phyloP scores from a whole-genome alignment of 345 rosid species.

The Erodium maritimum region DNA sequence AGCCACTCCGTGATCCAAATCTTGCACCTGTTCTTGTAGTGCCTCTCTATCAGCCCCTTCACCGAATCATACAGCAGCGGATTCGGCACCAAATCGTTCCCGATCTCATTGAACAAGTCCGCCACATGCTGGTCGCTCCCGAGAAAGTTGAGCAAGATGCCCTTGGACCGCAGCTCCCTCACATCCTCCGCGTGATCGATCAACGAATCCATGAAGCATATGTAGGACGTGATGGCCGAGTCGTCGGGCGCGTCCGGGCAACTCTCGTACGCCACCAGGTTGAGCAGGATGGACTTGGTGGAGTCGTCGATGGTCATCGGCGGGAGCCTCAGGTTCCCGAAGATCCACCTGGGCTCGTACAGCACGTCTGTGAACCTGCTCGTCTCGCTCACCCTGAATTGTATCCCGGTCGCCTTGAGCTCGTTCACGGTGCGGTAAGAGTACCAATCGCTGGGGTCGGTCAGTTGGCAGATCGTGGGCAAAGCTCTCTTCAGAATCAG shows the following conservation, averaged over 20 bases:
- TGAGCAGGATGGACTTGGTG: conserved; percentile 3
- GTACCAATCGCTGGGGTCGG: background rate
- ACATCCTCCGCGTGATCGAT: conserved; percentile 12
- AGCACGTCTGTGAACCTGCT: background rate
- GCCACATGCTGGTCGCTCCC: conserved; percentile 10
- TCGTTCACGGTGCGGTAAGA: conserved; percentile 3
- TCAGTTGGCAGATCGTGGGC: background rate
- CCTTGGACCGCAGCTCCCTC: conserved; percentile 6
- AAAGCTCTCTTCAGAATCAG: background rate
- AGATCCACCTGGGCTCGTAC: background rate
- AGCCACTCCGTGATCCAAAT: conserved; percentile 6
- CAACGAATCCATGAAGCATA: conserved; percentile 11
- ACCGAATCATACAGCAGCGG: background rate
- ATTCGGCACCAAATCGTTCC: conserved; percentile 8
- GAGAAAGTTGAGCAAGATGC: conserved; percentile 7
- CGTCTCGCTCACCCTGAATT: background rate
- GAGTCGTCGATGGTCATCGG: conserved; percentile 4
- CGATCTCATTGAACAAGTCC: conserved; percentile 4
- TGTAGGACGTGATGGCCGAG: conserved; percentile 6
- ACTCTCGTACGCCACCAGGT: conserved; percentile 10
- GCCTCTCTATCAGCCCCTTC: background rate
- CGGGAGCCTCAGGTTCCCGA: conserved; percentile 7
- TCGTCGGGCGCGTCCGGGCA: background rate
- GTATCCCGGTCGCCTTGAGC: conserved; percentile 11
- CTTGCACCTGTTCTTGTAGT: background rate